Percentiles rank a stretch among this genome's conserved stretches.
These are phyloP conservation scores for Dendrobium nobile DNA, from an alignment of 106 monocot genomes.

Conservation along the genomic window DNA sequence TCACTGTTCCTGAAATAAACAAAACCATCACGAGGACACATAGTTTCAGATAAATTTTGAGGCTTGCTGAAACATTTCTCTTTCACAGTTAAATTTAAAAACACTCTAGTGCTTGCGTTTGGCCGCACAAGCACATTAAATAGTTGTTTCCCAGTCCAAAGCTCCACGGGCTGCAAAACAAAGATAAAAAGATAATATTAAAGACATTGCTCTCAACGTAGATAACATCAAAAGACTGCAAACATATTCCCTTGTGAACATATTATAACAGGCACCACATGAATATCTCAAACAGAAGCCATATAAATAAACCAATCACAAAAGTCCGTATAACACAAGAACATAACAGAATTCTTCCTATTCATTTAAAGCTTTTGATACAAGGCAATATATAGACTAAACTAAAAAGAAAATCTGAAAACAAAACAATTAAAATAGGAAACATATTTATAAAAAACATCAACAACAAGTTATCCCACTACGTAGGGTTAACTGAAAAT, in stretches of 20 bases:
- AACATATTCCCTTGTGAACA: neutral
- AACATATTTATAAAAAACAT: too few species aligned
- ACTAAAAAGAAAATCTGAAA: too few species aligned
- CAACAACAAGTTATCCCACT: too few species aligned
- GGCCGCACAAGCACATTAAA: slow-evolving; percentile 91
- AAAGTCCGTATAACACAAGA: neutral
- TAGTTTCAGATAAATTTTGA: slow-evolving; percentile 33
- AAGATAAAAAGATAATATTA: slow-evolving; percentile 11
- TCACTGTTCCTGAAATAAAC: slow-evolving; percentile 95
- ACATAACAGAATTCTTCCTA: too few species aligned
- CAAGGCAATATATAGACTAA: too few species aligned
- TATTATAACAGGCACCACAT: neutral
- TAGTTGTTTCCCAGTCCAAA: slow-evolving; percentile 98
- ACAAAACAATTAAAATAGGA: too few species aligned
- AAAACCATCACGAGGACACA: slow-evolving; percentile 80
- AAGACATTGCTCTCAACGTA: slow-evolving; percentile 1
- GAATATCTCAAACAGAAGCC: neutral
- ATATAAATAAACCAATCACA: neutral
- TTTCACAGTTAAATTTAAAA: slow-evolving; percentile 57
- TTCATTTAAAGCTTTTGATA: too few species aligned
- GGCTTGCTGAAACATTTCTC: slow-evolving; percentile 53
- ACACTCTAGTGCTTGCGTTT: slow-evolving; percentile 76
- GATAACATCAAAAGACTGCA: neutral
- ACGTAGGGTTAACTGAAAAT: too few species aligned
- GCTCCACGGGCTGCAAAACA: slow-evolving; percentile 79